phyloP scores from a whole-genome alignment of 2,329 filamentous ascomycete genomes.

The Neofusicoccum ribis region DNA sequence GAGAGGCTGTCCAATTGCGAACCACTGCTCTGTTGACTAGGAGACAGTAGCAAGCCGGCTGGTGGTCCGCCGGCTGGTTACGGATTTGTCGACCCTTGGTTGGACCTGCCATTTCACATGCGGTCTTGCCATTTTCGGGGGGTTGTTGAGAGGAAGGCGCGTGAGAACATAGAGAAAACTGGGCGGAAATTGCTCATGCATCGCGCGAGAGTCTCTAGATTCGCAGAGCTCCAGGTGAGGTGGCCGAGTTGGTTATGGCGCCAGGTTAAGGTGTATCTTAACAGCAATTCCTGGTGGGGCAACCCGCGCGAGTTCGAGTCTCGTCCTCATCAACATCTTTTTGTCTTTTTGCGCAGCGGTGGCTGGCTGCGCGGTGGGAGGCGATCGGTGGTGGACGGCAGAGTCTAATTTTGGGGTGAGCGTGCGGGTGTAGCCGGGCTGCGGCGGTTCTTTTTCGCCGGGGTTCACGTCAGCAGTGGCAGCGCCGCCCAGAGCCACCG shows the following conservation, averaged over 20 bases:
- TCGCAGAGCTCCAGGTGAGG: not conserved
- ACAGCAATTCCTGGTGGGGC: conserved; percentile 10
- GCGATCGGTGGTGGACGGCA: not conserved
- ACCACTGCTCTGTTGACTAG: too few relatives aligned
- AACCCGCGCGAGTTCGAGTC: conserved; percentile 20
- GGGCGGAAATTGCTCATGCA: not conserved
- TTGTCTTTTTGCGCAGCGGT: not conserved
- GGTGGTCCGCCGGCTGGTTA: too few relatives aligned
- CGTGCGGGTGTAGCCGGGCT: not conserved
- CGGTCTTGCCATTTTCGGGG: too few relatives aligned
- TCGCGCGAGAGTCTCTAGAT: not conserved
- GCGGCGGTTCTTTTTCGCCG: conserved; percentile 2
- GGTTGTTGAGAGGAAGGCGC: not conserved
- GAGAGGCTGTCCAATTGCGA: too few relatives aligned
- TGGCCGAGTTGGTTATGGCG: conserved; percentile 20
- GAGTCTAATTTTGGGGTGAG: not conserved
- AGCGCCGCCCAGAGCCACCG: not conserved
- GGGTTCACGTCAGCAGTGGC: not conserved
- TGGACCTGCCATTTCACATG: too few relatives aligned
- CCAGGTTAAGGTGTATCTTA: conserved; percentile 18
- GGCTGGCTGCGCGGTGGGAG: not conserved
- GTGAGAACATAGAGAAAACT: not conserved
- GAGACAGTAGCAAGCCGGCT: too few relatives aligned
- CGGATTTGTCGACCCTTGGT: too few relatives aligned
- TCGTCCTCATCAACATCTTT: conserved; percentile 17